Base-by-base conservation (phyloP, 345 rosid species). In the Arabidopsis arenosa region DNA sequence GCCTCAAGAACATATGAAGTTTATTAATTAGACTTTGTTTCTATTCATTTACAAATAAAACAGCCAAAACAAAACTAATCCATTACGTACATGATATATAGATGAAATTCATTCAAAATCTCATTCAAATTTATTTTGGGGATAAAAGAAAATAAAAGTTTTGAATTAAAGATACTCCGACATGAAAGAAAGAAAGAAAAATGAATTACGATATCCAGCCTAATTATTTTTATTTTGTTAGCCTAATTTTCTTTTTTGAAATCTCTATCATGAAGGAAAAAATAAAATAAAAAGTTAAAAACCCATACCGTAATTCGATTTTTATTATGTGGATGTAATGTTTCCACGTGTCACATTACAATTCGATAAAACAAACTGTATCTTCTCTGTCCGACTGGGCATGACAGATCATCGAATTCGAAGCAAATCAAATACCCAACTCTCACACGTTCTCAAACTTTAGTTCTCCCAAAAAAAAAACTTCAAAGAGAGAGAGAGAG, bases 321-420 rank as follows among this genome's bases (percentile, higher is more conserved):
- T 23, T 14, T 5, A 17, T 56, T 57, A 51, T 75, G 77, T 83
- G 95, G 91, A 76, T 26, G 14, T 2, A 2, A 45, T 1, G 0
- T 0, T 0, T 18, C 84, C 91, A 89, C 93, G 83, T 82, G 85
- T 78, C 77, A 18, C 0, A 1, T 2, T 2, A 43, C 3, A 5
- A 80, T 52, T 84, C 72, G 86, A 51, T 80, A 59, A 9, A 17
- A 41, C 0, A 60, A 21, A 68, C 43, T 60, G 76, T 78, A 66
- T 57, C 77, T 68, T 69, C 40, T 47, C 45, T 37, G 4, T 63
- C 66, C 61, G 79, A 82, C 84, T 83, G 60, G 80, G 82, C 88
- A 41, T 39, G 72, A 51, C 81, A 58, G 75, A 80, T 73, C 77
- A 40, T 53, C 67, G 5, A 43, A 63, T 30, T 53, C 67, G 5